Conservation (phyloP, 1,284 basidiomycete genomes). For the Puccinia novopanici region DNA sequence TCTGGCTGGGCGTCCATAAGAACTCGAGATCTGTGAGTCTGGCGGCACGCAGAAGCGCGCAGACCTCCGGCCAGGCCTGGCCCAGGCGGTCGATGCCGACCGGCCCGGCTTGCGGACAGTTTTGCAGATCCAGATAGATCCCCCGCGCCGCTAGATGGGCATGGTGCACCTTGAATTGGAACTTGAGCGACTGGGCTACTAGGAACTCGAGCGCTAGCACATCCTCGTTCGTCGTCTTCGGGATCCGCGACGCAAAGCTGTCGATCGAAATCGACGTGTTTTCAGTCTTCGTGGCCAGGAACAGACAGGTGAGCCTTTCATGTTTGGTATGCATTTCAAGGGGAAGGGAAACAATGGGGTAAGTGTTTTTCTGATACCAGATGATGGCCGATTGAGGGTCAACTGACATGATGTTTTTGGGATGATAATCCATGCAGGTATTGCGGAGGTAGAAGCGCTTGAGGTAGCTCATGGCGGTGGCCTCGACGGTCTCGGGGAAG, state of each 20-base stretch:
- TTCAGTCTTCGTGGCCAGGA: constrained; percentile 93
- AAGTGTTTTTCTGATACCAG: not conserved
- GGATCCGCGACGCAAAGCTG: constrained; percentile 75
- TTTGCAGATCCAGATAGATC: constrained; percentile 85
- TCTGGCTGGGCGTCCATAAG: constrained; percentile 87
- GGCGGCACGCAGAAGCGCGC: constrained; percentile 69
- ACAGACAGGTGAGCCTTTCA: constrained; percentile 85
- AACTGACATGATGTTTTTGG: constrained; percentile 90
- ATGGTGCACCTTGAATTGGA: constrained; percentile 91
- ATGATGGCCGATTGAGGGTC: constrained; percentile 42
- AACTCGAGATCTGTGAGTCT: constrained; percentile 89
- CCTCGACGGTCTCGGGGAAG: constrained; percentile 87
- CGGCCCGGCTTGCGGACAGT: constrained; percentile 59
- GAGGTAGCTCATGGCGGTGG: constrained; percentile 85
- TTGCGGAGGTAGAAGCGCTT: constrained; percentile 98
- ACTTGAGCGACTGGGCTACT: constrained; percentile 85
- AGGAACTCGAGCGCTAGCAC: constrained; percentile 92
- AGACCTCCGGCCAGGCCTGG: constrained; percentile 61
- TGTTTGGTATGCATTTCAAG: not conserved
- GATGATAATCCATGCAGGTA: constrained; percentile 99
- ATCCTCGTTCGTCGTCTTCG: constrained; percentile 70
- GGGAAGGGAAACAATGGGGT: not conserved
- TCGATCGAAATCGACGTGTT: constrained; percentile 87
- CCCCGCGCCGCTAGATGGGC: constrained; percentile 86
- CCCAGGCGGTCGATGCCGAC: not conserved